These are phyloP conservation scores for Fusarium sp. DNA, from an alignment of 2,329 filamentous ascomycete genomes.

Conservation along the genomic window DNA sequence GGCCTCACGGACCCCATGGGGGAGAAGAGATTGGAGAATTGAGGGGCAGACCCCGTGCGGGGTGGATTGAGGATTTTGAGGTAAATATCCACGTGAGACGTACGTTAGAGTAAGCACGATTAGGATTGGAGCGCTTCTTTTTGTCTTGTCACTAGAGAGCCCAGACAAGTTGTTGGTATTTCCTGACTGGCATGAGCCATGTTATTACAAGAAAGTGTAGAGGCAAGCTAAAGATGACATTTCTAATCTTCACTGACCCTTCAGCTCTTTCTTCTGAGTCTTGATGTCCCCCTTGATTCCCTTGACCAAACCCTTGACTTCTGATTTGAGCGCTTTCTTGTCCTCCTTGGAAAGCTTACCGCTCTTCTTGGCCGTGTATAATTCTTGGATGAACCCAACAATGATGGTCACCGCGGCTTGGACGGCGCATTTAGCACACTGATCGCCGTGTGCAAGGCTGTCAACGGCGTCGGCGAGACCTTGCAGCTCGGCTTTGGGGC, in stretches of 20 bases:
- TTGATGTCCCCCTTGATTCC: constrained; percentile 22
- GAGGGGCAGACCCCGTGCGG: neutral
- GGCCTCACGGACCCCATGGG: constrained; percentile 13
- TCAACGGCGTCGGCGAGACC: constrained; percentile 14
- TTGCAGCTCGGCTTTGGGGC: constrained; percentile 14
- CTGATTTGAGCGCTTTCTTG: constrained; percentile 32
- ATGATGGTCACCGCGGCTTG: constrained; percentile 18
- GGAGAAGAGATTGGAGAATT: constrained; percentile 11
- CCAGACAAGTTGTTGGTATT: neutral
- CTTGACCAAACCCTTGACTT: constrained; percentile 27
- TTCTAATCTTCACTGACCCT: neutral
- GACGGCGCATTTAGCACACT: constrained; percentile 31
- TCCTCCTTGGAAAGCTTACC: constrained; percentile 35
- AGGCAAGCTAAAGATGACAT: neutral
- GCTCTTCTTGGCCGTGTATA: constrained; percentile 27
- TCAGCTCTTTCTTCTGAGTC: constrained; percentile 14
- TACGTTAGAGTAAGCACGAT: neutral
- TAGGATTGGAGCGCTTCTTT: constrained; percentile 8
- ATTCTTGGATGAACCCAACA: constrained; percentile 12
- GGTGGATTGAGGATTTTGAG: too few species aligned
- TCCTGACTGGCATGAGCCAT: neutral
- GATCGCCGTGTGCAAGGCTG: constrained; percentile 7
- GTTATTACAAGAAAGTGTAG: neutral
- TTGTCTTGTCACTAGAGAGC: constrained; percentile 2
- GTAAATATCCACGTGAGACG: neutral